phyloP scores from a whole-genome alignment of 352 stramenopile genomes.

The Phytophthora uliginosa region DNA sequence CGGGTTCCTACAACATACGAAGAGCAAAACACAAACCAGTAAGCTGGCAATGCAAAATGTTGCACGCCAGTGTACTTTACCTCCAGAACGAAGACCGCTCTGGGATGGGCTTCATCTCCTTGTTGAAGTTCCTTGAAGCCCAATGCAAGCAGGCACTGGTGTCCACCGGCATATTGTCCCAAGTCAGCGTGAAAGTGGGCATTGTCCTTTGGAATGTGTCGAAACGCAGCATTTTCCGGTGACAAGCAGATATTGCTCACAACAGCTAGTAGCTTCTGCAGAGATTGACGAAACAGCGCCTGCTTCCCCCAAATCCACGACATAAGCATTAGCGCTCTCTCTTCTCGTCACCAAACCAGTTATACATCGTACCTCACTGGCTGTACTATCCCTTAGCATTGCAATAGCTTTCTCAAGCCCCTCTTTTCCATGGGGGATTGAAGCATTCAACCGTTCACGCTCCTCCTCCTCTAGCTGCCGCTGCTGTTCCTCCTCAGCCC shows the following conservation, averaged over 20 bases:
- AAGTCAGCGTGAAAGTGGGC: slow-evolving; percentile 74
- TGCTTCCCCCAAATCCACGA: slow-evolving; percentile 17
- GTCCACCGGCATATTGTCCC: slow-evolving; percentile 67
- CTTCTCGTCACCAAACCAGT: not conserved
- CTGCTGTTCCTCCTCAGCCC: slow-evolving; percentile 45
- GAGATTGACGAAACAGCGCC: slow-evolving; percentile 41
- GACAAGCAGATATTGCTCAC: slow-evolving; percentile 75
- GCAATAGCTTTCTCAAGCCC: slow-evolving; percentile 53
- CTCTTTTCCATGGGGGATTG: slow-evolving; percentile 47
- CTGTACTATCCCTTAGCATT: slow-evolving; percentile 54
- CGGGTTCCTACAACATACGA: slow-evolving; percentile 62
- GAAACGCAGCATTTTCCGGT: slow-evolving; percentile 76
- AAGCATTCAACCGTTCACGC: slow-evolving; percentile 44
- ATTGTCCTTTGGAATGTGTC: slow-evolving; percentile 83
- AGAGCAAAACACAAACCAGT: not conserved
- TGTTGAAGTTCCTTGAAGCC: slow-evolving; percentile 75
- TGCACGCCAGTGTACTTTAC: slow-evolving; percentile 24
- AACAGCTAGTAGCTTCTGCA: slow-evolving; percentile 64
- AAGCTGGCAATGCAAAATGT: not conserved
- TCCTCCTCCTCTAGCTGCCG: slow-evolving; percentile 44
- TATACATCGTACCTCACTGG: slow-evolving; percentile 29
- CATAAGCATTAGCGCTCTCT: not conserved
- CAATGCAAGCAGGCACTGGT: slow-evolving; percentile 74
- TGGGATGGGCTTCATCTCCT: slow-evolving; percentile 45
- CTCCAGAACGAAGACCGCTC: slow-evolving; percentile 74